These are phyloP conservation scores for Backusella tuberculispora DNA, from an alignment of 192 early-diverging fungal species.

Conservation along the genomic window DNA sequence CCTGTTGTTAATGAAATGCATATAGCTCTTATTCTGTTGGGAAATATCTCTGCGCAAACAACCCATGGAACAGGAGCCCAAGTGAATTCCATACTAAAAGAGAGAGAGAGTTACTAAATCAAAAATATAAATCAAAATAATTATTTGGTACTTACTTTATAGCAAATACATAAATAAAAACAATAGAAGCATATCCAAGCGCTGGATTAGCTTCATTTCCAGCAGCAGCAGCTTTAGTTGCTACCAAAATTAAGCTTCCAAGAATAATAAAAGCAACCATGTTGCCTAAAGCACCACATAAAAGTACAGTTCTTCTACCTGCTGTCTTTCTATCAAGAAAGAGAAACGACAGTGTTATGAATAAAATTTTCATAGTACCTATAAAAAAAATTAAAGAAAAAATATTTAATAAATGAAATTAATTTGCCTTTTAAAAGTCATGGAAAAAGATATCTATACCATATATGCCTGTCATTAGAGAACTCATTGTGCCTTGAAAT, in stretches of 20 bases:
- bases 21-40: conserved; percentile 8
- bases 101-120: background rate
- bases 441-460: background rate
- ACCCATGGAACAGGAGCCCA: background rate
- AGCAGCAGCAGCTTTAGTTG: background rate
- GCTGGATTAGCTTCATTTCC: background rate
- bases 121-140: background rate
- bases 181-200: background rate
- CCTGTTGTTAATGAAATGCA: conserved; percentile 15
- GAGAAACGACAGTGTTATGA: background rate
- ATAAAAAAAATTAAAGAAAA: background rate
- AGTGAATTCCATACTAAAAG: conserved; percentile 8
- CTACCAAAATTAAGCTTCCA: background rate
- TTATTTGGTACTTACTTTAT: background rate
- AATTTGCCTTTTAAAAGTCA: background rate
- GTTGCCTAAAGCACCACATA: background rate
- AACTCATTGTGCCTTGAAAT: background rate
- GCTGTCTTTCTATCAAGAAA: conserved; percentile 6
- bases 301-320: background rate
- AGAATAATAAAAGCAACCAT: background rate
- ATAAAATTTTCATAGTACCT: background rate
- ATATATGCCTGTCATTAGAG: conserved; percentile 20
- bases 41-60: background rate
- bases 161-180: conserved; percentile 5
- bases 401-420: background rate